Evolutionary conservation across 2,329 filamentous ascomycete genomes (phyloP).

Genomic region (Aspergillus bombycis): DNA sequence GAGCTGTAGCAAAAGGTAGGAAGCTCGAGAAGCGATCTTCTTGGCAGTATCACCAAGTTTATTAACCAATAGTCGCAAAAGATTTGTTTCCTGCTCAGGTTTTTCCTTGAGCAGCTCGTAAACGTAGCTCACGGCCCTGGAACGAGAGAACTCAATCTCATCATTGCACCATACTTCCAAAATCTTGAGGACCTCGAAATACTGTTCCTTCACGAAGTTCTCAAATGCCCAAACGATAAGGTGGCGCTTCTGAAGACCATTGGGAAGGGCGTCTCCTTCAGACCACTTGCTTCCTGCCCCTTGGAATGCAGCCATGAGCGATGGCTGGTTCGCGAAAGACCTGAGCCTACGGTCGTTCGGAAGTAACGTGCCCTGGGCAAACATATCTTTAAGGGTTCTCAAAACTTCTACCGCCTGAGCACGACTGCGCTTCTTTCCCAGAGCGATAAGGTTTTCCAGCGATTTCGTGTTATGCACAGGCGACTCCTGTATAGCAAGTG

Average conservation of each 20-base stretch:
- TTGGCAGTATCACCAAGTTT: constrained; percentile 94
- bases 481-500: constrained; percentile 92
- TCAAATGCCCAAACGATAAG: constrained; percentile 89
- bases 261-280: constrained; percentile 70
- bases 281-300: constrained; percentile 67
- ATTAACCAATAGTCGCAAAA: constrained; percentile 88
- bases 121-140: constrained; percentile 84
- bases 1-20: constrained; percentile 89
- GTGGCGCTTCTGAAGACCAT: constrained; percentile 72
- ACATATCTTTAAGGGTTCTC: constrained; percentile 88
- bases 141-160: constrained; percentile 91
- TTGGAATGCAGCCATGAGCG: constrained; percentile 71
- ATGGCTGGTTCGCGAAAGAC: constrained; percentile 78
- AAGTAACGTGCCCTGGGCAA: constrained; percentile 84
- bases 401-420: constrained; percentile 92
- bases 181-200: constrained; percentile 90
- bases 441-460: constrained; percentile 76
- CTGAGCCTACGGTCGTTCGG: constrained; percentile 80
- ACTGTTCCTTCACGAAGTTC: constrained; percentile 91
- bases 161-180: constrained; percentile 93
- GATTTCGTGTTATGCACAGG: constrained; percentile 90
- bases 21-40: constrained; percentile 92
- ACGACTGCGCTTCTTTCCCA: constrained; percentile 92
- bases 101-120: constrained; percentile 92
- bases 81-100: constrained; percentile 94